phyloP scores from a whole-genome alignment of 1,284 basidiomycete genomes.

The Earliella scabrosa region DNA sequence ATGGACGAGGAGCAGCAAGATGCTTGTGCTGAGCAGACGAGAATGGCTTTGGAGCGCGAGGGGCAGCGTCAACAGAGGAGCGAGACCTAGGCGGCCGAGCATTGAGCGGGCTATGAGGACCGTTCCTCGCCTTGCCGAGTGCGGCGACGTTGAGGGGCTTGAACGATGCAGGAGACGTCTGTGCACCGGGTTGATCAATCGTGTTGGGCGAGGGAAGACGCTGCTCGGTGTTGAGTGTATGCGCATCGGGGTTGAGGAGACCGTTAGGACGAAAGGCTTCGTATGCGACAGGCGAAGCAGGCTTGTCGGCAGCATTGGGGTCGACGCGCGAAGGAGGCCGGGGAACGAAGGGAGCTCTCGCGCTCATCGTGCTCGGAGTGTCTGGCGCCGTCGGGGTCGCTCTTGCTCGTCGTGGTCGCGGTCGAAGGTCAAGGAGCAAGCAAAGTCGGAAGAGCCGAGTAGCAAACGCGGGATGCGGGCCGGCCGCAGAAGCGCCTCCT shows the following conservation, averaged over 20 bases:
- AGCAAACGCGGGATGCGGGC: too few species aligned
- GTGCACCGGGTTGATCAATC: not conserved
- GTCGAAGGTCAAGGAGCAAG: too few species aligned
- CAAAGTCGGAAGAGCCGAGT: too few species aligned
- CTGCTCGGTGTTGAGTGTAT: not conserved
- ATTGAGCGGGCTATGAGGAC: not conserved
- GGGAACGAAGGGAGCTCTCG: conserved; percentile 22
- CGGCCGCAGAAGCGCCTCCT: too few species aligned
- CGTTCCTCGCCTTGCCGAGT: conserved; percentile 25
- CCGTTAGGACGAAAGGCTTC: conserved; percentile 21
- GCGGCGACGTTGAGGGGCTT: conserved; percentile 35
- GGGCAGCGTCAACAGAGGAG: conserved; percentile 21
- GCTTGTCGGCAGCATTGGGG: not conserved
- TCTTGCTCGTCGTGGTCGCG: not conserved
- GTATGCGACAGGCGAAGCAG: not conserved
- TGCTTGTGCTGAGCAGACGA: conserved; percentile 19
- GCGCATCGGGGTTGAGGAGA: conserved; percentile 14
- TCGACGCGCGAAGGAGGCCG: conserved; percentile 15
- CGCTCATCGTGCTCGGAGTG: conserved; percentile 14
- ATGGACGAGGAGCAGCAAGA: conserved; percentile 18
- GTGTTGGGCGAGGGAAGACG: not conserved
- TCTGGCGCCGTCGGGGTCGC: not conserved
- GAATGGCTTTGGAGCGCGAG: conserved; percentile 20
- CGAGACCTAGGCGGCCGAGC: conserved; percentile 11
- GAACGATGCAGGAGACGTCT: conserved; percentile 19